A percentile compares a stretch with the other conserved stretches of the same genome.
Conservation (phyloP, 164 flowering plant species). For the Vitis vinifera region DNA sequence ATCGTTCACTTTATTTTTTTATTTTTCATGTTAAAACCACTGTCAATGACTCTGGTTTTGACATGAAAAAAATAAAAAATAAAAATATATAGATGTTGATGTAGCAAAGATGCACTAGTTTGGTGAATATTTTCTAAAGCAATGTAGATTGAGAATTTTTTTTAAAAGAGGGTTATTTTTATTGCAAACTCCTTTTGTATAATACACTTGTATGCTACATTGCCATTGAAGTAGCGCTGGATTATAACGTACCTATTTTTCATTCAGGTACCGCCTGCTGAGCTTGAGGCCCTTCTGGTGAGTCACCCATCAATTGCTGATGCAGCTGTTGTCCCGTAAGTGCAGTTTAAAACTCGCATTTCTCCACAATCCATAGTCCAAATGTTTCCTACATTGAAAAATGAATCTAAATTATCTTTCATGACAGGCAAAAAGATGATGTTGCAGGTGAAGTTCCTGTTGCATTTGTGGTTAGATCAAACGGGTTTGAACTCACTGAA, state of each 20-base stretch:
- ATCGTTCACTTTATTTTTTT: too few relatives aligned
- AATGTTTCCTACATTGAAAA: background rate
- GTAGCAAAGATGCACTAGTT: too few relatives aligned
- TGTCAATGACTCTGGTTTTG: too few relatives aligned
- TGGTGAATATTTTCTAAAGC: too few relatives aligned
- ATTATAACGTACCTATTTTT: background rate
- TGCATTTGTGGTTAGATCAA: conserved; percentile 69
- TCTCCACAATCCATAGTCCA: background rate
- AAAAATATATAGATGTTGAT: too few relatives aligned
- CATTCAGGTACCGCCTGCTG: conserved; percentile 82
- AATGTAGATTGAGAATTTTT: too few relatives aligned
- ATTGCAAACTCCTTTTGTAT: too few relatives aligned
- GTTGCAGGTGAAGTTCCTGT: conserved; percentile 88
- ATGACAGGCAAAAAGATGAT: conserved; percentile 62
- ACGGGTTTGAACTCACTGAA: conserved; percentile 57
- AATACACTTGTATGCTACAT: too few relatives aligned
- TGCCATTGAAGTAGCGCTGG: too few relatives aligned
- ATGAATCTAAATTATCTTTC: background rate
- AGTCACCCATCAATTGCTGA: conserved; percentile 70
- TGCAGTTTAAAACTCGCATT: background rate
- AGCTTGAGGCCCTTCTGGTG: conserved; percentile 73
- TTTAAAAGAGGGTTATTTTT: too few relatives aligned
- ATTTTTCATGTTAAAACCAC: too few relatives aligned
- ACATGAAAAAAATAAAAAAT: too few relatives aligned
- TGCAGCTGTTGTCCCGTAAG: conserved; percentile 93